phyloP scores from a whole-genome alignment of 2,329 filamentous ascomycete species.

The Chrysoporthe deuterocubensis region DNA sequence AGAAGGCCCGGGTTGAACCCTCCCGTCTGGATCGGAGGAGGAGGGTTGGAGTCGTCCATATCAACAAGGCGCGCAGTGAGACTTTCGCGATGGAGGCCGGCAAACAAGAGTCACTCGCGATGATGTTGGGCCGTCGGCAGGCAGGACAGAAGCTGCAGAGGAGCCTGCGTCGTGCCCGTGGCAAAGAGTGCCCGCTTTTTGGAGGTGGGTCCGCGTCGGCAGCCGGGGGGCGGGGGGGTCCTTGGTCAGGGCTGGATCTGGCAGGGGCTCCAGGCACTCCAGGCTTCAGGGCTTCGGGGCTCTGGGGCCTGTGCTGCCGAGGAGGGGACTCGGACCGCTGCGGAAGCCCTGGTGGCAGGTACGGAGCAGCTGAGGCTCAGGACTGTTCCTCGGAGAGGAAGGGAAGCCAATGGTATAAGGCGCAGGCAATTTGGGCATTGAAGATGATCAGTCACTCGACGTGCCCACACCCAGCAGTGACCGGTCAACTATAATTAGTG shows the following conservation, averaged over 20 bases:
- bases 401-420: neutral
- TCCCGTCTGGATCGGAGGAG: slow-evolving; percentile 6
- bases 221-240: neutral
- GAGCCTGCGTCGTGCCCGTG: slow-evolving; percentile 16
- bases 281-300: no score
- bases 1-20: slow-evolving; percentile 8
- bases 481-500: neutral
- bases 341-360: neutral
- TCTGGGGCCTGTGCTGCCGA: neutral
- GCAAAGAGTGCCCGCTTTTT: slow-evolving; percentile 16
- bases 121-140: slow-evolving; percentile 14
- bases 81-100: slow-evolving; percentile 10
- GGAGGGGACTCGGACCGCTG: neutral
- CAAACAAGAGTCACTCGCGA: slow-evolving; percentile 4
- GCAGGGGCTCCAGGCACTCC: no score
- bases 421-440: neutral
- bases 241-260: neutral
- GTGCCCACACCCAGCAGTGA: neutral
- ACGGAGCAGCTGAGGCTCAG: neutral
- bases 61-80: neutral
- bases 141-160: slow-evolving; percentile 15
- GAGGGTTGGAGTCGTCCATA: slow-evolving; percentile 14
- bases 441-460: neutral
- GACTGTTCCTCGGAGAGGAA: neutral
- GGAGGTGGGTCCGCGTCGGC: neutral